Conservation (phyloP, 345 rosid genomes). For the Ailanthus altissimus region DNA sequence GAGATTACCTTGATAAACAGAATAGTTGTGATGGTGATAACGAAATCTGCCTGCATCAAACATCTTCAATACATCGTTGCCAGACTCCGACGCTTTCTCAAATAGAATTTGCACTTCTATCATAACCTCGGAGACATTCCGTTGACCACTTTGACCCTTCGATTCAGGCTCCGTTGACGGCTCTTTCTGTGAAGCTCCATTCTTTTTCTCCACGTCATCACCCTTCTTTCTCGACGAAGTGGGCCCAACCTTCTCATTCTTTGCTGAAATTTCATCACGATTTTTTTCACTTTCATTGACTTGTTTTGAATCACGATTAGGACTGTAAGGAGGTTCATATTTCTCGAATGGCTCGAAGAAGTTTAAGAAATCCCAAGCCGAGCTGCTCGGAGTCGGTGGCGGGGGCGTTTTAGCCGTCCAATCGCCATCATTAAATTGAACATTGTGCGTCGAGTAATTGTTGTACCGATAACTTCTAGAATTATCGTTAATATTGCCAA, state of each 20-base stretch:
- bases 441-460: conserved; percentile 2
- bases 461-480: neutral
- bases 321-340: conserved; percentile 31
- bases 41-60: conserved; percentile 47
- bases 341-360: conserved; percentile 54
- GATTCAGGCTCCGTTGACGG: conserved; percentile 14
- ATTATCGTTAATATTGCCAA: neutral
- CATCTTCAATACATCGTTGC: conserved; percentile 36
- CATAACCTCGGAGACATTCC: conserved; percentile 27
- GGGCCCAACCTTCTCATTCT: neutral
- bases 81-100: conserved; percentile 47
- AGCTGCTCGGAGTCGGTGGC: conserved; percentile 49
- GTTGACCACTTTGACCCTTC: conserved; percentile 22
- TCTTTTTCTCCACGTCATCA: conserved; percentile 18
- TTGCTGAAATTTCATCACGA: neutral
- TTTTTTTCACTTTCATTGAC: conserved; percentile 20
- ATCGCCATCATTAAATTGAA: conserved; percentile 7
- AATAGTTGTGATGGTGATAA: conserved; percentile 28
- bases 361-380: conserved; percentile 67
- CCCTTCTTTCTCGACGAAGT: neutral
- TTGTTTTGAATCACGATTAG: neutral
- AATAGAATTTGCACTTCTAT: conserved; percentile 38
- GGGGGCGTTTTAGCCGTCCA: conserved; percentile 41
- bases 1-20: conserved; percentile 34
- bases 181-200: conserved; percentile 21